phyloP scores from a whole-genome alignment of 345 rosid genomes.

The Citrus glauca region DNA sequence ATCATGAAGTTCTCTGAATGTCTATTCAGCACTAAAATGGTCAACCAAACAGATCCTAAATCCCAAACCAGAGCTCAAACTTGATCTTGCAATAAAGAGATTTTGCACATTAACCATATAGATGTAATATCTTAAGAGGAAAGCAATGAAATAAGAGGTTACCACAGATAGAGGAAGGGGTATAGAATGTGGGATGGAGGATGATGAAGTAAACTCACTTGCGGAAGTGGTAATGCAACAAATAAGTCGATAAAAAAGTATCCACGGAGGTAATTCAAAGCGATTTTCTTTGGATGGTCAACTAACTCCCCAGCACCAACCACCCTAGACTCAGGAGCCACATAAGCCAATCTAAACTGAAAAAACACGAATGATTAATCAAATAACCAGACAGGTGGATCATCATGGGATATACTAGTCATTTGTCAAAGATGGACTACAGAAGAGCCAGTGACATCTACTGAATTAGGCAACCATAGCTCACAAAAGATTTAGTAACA shows the following conservation, averaged over 20 bases:
- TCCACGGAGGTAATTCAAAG: conserved; percentile 53
- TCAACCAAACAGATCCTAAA: neutral
- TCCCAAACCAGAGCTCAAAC: neutral
- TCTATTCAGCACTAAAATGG: neutral
- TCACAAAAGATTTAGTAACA: neutral
- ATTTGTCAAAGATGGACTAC: neutral
- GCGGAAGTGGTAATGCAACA: conserved; percentile 73
- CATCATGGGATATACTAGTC: neutral
- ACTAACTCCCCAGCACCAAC: conserved; percentile 89
- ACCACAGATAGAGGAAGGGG: neutral
- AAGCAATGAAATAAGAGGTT: neutral
- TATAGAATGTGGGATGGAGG: neutral
- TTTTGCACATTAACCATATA: neutral
- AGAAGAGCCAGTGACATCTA: neutral
- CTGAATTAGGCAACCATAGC: neutral
- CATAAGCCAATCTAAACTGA: conserved; percentile 86
- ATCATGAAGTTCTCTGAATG: neutral
- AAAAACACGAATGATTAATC: conserved; percentile 11
- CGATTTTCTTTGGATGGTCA: conserved; percentile 76
- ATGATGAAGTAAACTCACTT: conserved; percentile 42
- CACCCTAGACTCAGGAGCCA: conserved; percentile 78
- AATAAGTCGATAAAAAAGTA: conserved; percentile 56
- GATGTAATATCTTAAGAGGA: neutral
- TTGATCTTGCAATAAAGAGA: neutral
- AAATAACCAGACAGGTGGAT: neutral